Percentiles rank a stretch among this genome's conserved stretches.
phyloP scores from a whole-genome alignment of 2,329 filamentous ascomycete genomes.

The Pseudocercospora fuligena region DNA sequence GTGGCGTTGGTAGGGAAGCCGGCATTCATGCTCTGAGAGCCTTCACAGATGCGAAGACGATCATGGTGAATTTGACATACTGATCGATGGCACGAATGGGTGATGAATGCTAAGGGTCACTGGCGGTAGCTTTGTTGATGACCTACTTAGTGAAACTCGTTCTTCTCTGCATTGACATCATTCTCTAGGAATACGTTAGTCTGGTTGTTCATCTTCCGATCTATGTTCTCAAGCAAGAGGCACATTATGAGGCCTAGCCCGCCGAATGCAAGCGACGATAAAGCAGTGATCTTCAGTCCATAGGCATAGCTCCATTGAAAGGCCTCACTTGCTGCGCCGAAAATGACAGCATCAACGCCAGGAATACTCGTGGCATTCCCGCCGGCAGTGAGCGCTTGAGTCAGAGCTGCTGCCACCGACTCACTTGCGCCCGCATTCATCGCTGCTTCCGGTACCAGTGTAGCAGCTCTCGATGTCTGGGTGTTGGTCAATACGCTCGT shows the following conservation, averaged over 20 bases:
- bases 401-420: slow-evolving; percentile 11
- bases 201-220: slow-evolving; percentile 24
- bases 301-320: slow-evolving; percentile 24
- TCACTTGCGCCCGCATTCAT: slow-evolving; percentile 14
- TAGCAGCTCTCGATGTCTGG: slow-evolving; percentile 16
- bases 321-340: slow-evolving; percentile 16
- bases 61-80: slow-evolving; percentile 24
- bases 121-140: not conserved
- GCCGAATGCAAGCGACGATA: slow-evolving; percentile 22
- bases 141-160: slow-evolving; percentile 18
- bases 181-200: slow-evolving; percentile 27
- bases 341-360: slow-evolving; percentile 16
- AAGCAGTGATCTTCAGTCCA: slow-evolving; percentile 22
- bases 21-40: slow-evolving; percentile 49
- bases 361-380: slow-evolving; percentile 11
- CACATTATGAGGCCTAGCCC: slow-evolving; percentile 20
- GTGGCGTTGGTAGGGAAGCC: slow-evolving; percentile 56
- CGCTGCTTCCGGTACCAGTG: slow-evolving; percentile 16
- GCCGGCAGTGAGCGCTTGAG: slow-evolving; percentile 17
- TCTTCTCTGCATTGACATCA: slow-evolving; percentile 22
- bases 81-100: not conserved
- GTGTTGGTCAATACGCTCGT: slow-evolving; percentile 22
- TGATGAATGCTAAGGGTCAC: not conserved
- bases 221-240: slow-evolving; percentile 23
- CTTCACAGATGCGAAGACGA: slow-evolving; percentile 55